Base-by-base conservation (phyloP, 2,329 filamentous ascomycete genomes). In the Cladophialophora bantiana region DNA sequence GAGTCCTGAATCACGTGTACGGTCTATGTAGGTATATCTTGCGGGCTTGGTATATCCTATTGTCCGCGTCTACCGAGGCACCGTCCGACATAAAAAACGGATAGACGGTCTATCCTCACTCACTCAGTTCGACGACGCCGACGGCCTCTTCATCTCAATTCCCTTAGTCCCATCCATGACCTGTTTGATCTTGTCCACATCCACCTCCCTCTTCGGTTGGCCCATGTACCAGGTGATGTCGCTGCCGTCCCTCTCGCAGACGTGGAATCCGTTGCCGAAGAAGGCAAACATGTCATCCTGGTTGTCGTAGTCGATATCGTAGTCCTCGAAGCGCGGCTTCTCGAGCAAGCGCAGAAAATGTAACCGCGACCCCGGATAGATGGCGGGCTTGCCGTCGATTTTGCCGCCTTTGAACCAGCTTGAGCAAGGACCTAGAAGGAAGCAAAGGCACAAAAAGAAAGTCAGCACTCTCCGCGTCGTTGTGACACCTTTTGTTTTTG, bases 181-280 rank as follows among this genome's bases (percentile, higher is more conserved):
- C 32, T 31, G 12, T 34, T 42, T 38, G n/a, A 68, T 35, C 36
- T 65, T 62, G 3, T 62, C 66, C 18, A 35, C 15, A 35, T 68
- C 66, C 32, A 68, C 66, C n/a, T 65, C 59, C 35, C 50, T 59
- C 45, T 63, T 57, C 34, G 57, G 66, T 13, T 55, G 31, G 13
- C 66, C 66, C 62, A 70, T 26, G 59, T 70, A 70, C 58, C 58
- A 70, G 6, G 65, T 71, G 35, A 68, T 67, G 61, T 71, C 70
- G 45, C 60, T 68, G 7, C 65, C 68, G 36, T 70, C 63, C 42
- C 50, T 48, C 55, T 70, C 68, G 58, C 60, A 65, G 35, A 65
- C 58, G 54, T 68, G 65, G 64, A 83, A 83, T 0, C 81, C 79
- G 72, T 80, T 81, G 1, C 80, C 80, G 72, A 82, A 65, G 58